Base-by-base conservation (phyloP, 345 rosid species). In the Kernera saxatilis region DNA sequence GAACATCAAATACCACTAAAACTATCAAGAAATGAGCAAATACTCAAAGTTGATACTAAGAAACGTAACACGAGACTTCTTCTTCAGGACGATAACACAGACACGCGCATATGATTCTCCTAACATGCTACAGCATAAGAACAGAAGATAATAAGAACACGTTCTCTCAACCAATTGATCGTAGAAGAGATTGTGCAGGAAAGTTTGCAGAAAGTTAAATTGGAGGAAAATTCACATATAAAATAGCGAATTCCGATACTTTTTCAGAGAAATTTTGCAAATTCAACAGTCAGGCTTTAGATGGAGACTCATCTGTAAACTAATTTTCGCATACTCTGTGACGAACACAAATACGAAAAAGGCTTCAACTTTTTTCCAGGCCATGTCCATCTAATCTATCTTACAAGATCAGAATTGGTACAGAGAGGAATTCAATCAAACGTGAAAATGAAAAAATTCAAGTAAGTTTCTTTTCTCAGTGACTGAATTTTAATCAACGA, bases 1-100 rank as follows among this genome's bases (percentile, higher is more conserved):
- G 69, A 45, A 61, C 62, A 80, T 69, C 62, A 73, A 73, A 35
- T 59, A 44, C 45, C 46, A 75, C 83, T 74, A 74, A 69, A 64
- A 39, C 49, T 8, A 44, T 51, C 61, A 70, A 73, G 44, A 62
- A 46, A 37, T 15, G 26, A 74, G 29, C 51, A 61, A 50, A 29
- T 4, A 63, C 51, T 65, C 30, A 55, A 65, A 30, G 2, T 32
- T 32, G 55, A 53, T 41, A 62, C 25, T 61, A 35, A 3, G 4
- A 33, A 61, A 25, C 2, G 17, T 22, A 67, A 40, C 57, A 64
- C 2, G 5, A n/a, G 14, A 73, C 33, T 9, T 35, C 14, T 50
- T 50, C 21, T 1, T 33, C 5, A 65, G 3, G 8, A 25, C 17
- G 48, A 48, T 21, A 64, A 32, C 25, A 52, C 5, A 25, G 3